Evolutionary conservation across 208 protist genomes (phyloP).

Genomic region (Trypanosomatidae sp.): DNA sequence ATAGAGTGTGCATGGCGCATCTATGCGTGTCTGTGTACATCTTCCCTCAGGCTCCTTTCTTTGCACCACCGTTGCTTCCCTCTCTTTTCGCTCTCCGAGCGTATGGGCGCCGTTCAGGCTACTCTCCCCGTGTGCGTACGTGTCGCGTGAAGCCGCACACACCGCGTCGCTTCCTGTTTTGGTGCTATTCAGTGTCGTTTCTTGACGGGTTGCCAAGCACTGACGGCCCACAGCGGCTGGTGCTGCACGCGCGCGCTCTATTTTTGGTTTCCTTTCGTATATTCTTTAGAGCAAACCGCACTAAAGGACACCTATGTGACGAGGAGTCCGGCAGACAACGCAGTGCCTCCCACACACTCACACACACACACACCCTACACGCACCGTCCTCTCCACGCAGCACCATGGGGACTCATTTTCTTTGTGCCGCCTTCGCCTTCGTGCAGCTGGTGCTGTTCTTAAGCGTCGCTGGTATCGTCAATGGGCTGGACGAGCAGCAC

Average conservation of each 20-base stretch:
- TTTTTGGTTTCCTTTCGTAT: not conserved
- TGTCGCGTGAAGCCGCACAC: not conserved
- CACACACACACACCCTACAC: not conserved
- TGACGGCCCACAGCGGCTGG: not conserved
- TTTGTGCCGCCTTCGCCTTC: not conserved
- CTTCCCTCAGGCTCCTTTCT: not conserved
- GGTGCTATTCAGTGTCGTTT: not conserved
- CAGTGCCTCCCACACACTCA: not conserved
- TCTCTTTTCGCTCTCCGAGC: not conserved
- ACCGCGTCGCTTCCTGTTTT: not conserved
- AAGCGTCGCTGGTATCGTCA: not conserved
- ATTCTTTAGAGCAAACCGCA: not conserved
- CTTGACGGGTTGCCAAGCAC: not conserved
- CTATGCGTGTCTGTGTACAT: not conserved
- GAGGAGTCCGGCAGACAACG: not conserved
- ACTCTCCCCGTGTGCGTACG: not conserved
- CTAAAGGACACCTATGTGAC: not conserved
- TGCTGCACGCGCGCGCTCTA: not conserved
- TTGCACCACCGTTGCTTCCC: not conserved
- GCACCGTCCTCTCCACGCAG: not conserved
- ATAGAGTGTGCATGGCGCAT: not conserved
- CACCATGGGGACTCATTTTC: not conserved
- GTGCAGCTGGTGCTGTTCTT: not conserved
- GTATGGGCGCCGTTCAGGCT: not conserved
- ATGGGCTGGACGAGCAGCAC: slow-evolving; percentile 9